Base-by-base conservation (phyloP, 176 grass and related monocot species). In the Bonia amplexicaulis region DNA sequence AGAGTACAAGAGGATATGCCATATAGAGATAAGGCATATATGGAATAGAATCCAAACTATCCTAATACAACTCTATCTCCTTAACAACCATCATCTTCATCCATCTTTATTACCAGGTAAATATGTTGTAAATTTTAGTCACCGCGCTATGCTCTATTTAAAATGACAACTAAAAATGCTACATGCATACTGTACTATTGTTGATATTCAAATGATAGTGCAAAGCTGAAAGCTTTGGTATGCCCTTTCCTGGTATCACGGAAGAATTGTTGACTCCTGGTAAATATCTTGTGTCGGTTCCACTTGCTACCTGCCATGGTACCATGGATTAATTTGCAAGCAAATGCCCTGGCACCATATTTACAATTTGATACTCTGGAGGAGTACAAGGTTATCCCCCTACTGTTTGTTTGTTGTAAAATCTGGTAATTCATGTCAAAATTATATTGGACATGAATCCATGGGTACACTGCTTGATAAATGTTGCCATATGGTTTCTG, bases 401-500 rank as follows among this genome's bases (percentile, higher is more conserved):
- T 35, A 41, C 9, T 79, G 6, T 77, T 58, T 82, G 26, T 79
- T 66, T 35, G 0, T 20, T 73, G 74, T 35, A 74, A 73, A 80
- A 68, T 8, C 11, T 40, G 13, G 10, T 27, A 46, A 74, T 44
- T 60, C 60, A 74, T 74, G 39, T 2, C 14, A 60, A 80, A 66
- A 39, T 74, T 80, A 37, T 84, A 73, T 73, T 71, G 7, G 6
- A n/a, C 12, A 73, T 27, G 13, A 25, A 72, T 66, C 66, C 22
- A 6, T 3, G 6, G 46, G 31, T 69, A 70, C 9, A 23, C 14
- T 55, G 58, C 25, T 47, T 74, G 47, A 84, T 79, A 73, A 46
- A 79, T 46, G 26, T 44, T 72, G 25, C 44, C 60, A 14, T 78
- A 46, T 84, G 54, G 46, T 79, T 23, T 85, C 9, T 80, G 20